Conservation (phyloP, 2,329 filamentous ascomycete species). For the Calonectria hongkongensis region DNA sequence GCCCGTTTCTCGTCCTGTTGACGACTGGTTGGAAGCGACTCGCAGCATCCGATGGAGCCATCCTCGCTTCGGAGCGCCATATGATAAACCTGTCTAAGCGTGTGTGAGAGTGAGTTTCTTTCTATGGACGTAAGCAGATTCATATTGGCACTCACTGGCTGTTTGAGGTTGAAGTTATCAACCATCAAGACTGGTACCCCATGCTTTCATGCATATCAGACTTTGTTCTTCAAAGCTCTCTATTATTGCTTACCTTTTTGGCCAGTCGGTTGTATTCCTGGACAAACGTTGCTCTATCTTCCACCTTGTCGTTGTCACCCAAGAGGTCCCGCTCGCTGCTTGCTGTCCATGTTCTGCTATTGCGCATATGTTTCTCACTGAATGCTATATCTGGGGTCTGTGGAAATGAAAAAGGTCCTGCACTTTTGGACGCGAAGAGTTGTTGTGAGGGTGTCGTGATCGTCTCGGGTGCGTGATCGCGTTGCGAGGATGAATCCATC, state of each 20-base stretch:
- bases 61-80: constrained; percentile 57
- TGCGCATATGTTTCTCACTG: constrained; percentile 56
- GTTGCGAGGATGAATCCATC: constrained; percentile 47
- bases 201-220: constrained; percentile 63
- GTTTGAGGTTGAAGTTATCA: constrained; percentile 59
- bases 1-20: constrained; percentile 32
- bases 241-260: constrained; percentile 66
- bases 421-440: constrained; percentile 53
- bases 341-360: constrained; percentile 75
- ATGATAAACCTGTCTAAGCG: constrained; percentile 46
- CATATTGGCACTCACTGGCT: constrained; percentile 56
- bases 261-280: constrained; percentile 77
- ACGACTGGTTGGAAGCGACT: constrained; percentile 47
- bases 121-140: not conserved
- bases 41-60: constrained; percentile 64
- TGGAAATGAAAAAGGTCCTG: constrained; percentile 51
- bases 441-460: constrained; percentile 40
- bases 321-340: constrained; percentile 69
- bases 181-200: constrained; percentile 67
- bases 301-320: constrained; percentile 69
- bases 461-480: constrained; percentile 39
- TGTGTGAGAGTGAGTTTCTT: constrained; percentile 33
- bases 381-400: constrained; percentile 54
- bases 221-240: not conserved
- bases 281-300: constrained; percentile 69